These are phyloP conservation scores for Kalmusia sp. DNA, from an alignment of 2,329 filamentous ascomycete species.

Conservation along the genomic window DNA sequence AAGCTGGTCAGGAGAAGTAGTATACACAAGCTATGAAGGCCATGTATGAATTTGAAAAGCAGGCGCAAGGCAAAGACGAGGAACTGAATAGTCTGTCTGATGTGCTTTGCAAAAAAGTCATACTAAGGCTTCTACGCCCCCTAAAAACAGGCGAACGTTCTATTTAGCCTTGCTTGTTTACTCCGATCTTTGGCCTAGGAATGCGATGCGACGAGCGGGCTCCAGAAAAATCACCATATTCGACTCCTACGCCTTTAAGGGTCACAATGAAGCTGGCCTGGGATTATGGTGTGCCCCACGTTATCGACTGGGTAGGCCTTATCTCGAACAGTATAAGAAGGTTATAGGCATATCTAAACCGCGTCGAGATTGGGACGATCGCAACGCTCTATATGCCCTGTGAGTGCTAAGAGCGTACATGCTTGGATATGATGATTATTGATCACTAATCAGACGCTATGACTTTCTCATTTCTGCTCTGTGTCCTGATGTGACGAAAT, in stretches of 20 bases:
- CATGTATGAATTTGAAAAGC: conserved; percentile 11
- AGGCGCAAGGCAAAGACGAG: conserved; percentile 10
- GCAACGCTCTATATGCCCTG: background rate
- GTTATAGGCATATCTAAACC: conserved; percentile 11
- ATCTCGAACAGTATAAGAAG: conserved; percentile 13
- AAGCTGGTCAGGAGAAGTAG: conserved; percentile 11
- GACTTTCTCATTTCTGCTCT: background rate
- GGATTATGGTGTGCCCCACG: conserved; percentile 13
- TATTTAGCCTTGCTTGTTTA: conserved; percentile 38
- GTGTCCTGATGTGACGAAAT: background rate
- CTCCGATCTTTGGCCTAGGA: conserved; percentile 42
- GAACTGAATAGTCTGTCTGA: conserved; percentile 10
- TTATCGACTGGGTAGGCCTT: conserved; percentile 9
- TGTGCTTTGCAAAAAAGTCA: conserved; percentile 27
- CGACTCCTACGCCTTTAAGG: conserved; percentile 13
- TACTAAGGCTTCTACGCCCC: conserved; percentile 43
- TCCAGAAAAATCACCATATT: conserved; percentile 10
- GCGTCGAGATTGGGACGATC: background rate
- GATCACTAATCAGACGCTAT: background rate
- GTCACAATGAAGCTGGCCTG: conserved; percentile 16
- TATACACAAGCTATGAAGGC: conserved; percentile 10
- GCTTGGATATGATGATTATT: no score
- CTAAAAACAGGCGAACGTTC: conserved; percentile 34
- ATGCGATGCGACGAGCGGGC: conserved; percentile 12
- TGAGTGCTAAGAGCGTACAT: background rate